Conservation (phyloP, 169 alveolate genomes). For the Plasmodium malariae region DNA sequence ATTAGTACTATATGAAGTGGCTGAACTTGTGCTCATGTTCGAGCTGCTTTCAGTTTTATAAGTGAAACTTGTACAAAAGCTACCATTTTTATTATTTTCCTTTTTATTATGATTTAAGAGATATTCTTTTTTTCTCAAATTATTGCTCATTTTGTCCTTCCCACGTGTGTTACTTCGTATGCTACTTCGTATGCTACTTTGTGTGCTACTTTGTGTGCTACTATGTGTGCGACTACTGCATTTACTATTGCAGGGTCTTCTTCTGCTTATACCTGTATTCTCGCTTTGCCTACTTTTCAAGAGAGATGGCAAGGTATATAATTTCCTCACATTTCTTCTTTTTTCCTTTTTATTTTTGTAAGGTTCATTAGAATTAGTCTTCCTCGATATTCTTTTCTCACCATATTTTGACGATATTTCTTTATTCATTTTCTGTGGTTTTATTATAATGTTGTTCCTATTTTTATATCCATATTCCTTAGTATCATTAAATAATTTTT, state of each 20-base stretch:
- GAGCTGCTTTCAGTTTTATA: no score
- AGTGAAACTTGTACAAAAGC: no score
- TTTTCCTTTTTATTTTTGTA: not conserved
- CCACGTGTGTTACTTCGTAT: not conserved
- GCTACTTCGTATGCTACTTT: not conserved
- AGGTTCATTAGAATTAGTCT: not conserved
- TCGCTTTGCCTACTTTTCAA: constrained; percentile 10
- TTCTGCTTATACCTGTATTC: not conserved
- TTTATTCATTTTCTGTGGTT: not conserved
- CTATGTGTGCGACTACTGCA: not conserved
- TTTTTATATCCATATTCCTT: not conserved
- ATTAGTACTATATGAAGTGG: not conserved
- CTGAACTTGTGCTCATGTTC: not conserved
- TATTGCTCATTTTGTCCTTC: no score
- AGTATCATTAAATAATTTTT: no score
- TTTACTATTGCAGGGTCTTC: not conserved
- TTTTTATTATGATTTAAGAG: no score
- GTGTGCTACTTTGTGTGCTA: not conserved
- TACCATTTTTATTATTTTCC: not conserved
- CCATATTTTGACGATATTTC: not conserved
- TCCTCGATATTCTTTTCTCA: not conserved
- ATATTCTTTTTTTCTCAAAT: no score
- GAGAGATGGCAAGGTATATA: constrained; percentile 49
- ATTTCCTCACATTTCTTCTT: constrained; percentile 10
- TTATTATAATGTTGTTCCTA: not conserved